Evolutionary conservation across 2,329 filamentous ascomycete genomes (phyloP).

Genomic region (Cercospora sp.): DNA sequence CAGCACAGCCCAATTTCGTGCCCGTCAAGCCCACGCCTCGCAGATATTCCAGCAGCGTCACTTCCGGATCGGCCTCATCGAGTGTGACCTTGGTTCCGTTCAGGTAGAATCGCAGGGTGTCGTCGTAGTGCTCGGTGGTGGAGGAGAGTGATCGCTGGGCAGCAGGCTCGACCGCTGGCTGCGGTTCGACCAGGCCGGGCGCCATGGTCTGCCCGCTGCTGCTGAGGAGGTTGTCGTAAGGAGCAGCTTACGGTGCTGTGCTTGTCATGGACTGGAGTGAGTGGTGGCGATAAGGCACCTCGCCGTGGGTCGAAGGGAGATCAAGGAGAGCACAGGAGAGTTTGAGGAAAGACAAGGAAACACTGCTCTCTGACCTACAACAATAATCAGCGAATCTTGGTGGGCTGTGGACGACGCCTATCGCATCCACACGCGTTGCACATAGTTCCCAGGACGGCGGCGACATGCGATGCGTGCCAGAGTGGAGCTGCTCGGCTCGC

Average conservation of each 20-base stretch:
- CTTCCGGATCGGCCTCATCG: conserved; percentile 84
- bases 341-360: neutral
- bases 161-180: conserved; percentile 49
- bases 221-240: neutral
- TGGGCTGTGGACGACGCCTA: conserved; percentile 1
- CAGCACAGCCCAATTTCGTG: conserved; percentile 93
- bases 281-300: neutral
- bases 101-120: conserved; percentile 87
- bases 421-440: neutral
- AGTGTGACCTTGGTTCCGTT: conserved; percentile 89
- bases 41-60: conserved; percentile 89
- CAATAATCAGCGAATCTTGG: neutral
- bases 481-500: neutral
- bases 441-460: neutral
- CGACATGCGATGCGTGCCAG: conserved; percentile 6
- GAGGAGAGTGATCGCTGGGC: conserved; percentile 54
- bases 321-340: neutral
- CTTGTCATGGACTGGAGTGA: neutral
- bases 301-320: neutral
- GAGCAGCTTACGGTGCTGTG: neutral
- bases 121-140: conserved; percentile 76
- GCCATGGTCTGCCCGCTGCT: conserved; percentile 50
- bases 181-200: conserved; percentile 56
- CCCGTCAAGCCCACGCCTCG: conserved; percentile 90
- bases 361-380: neutral